These are phyloP conservation scores for Pseudocercospora ulei DNA, from an alignment of 2,329 filamentous ascomycete species.

Conservation along the genomic window DNA sequence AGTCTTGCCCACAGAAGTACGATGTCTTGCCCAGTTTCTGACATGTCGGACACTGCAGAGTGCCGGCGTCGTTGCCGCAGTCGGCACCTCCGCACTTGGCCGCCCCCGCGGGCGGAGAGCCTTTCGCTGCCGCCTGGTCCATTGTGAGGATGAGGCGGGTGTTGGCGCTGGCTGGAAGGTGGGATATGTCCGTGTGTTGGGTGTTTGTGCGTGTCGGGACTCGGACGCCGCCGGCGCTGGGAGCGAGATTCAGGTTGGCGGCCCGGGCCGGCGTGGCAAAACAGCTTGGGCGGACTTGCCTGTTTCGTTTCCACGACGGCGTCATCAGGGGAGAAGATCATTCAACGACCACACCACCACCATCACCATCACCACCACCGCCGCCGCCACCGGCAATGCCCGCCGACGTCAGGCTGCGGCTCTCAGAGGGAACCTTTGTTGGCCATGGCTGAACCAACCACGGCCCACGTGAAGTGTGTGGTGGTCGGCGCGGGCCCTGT, in stretches of 20 bases:
- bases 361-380: slow-evolving; percentile 1
- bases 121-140: slow-evolving; percentile 33
- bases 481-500: slow-evolving; percentile 90
- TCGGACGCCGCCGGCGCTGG: too few relatives aligned
- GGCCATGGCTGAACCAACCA: slow-evolving; percentile 18
- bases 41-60: slow-evolving; percentile 88
- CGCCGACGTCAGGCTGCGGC: slow-evolving; percentile 14
- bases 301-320: too few relatives aligned
- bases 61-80: slow-evolving; percentile 76
- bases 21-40: slow-evolving; percentile 82
- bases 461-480: slow-evolving; percentile 38
- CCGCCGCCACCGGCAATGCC: slow-evolving; percentile 13
- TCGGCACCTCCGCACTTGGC: slow-evolving; percentile 70
- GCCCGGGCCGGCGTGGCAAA: too few relatives aligned
- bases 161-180: neutral
- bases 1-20: slow-evolving; percentile 96
- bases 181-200: neutral
- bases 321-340: too few relatives aligned
- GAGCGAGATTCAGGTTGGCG: too few relatives aligned
- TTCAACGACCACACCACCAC: too few relatives aligned
- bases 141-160: slow-evolving; percentile 13
- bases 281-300: too few relatives aligned
- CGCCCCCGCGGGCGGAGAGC: slow-evolving; percentile 39
- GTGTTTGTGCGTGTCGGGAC: neutral
- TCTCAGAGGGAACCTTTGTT: slow-evolving; percentile 13